Conservation (phyloP, 345 rosid genomes). For the Murraya paniculata region DNA sequence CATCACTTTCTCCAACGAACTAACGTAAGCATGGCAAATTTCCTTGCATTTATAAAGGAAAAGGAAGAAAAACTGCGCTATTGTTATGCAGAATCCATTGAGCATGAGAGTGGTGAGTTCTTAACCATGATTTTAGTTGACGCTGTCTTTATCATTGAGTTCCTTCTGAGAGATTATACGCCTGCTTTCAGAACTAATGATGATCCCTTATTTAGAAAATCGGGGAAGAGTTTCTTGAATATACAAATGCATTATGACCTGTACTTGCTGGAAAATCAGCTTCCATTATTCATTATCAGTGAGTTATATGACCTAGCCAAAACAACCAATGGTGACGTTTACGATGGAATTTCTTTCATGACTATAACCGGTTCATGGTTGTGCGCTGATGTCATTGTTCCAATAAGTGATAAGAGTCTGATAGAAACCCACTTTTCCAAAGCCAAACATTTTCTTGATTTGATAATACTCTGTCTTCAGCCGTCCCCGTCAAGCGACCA, state of each 20-base stretch:
- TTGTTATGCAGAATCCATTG: conserved; percentile 2
- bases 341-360: background rate
- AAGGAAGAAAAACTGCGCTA: background rate
- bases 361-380: too few relatives aligned
- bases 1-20: background rate
- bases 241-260: background rate
- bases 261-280: conserved; percentile 29
- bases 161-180: background rate
- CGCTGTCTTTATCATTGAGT: conserved; percentile 17
- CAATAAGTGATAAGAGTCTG: background rate
- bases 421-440: background rate
- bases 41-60: background rate
- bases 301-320: background rate
- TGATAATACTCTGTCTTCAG: background rate
- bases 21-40: background rate
- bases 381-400: too few relatives aligned
- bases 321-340: too few relatives aligned
- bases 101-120: background rate
- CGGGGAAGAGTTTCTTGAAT: background rate
- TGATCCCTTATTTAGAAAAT: background rate
- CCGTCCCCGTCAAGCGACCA: background rate
- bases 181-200: background rate
- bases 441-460: conserved; percentile 2
- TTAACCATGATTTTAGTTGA: conserved; percentile 18
- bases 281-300: conserved; percentile 24